Conservation (phyloP, 352 stramenopile species). For the Globisporangium nunn region DNA sequence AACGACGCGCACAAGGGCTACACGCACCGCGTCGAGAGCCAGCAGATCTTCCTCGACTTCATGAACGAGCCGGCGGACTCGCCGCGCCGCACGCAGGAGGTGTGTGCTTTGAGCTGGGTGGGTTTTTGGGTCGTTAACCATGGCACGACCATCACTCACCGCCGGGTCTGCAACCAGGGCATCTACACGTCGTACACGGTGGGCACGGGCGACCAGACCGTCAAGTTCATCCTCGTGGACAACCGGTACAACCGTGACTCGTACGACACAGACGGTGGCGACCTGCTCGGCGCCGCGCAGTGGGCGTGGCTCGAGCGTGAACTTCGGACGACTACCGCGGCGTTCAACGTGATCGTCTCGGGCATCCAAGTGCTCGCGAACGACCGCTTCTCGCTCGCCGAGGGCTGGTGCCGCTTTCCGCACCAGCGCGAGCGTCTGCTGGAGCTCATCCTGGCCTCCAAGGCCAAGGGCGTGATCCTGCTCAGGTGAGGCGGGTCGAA, state of each 20-base stretch:
- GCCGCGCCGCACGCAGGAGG: slow-evolving; percentile 65
- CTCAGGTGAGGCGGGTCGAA: slow-evolving; percentile 26
- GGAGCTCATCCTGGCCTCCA: slow-evolving; percentile 74
- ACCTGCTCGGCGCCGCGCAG: slow-evolving; percentile 71
- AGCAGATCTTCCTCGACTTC: slow-evolving; percentile 84
- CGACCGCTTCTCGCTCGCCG: slow-evolving; percentile 75
- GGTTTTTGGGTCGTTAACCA: no score
- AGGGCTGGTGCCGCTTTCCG: slow-evolving; percentile 89
- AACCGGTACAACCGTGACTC: slow-evolving; percentile 81
- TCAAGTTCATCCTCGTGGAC: slow-evolving; percentile 88
- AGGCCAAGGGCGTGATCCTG: slow-evolving; percentile 83
- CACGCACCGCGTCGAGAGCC: slow-evolving; percentile 62
- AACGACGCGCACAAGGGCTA: slow-evolving; percentile 83
- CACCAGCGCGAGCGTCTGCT: slow-evolving; percentile 75
- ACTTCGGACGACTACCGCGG: slow-evolving; percentile 65
- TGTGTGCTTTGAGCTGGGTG: slow-evolving; percentile 6
- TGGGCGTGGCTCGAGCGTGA: slow-evolving; percentile 85
- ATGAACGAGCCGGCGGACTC: slow-evolving; percentile 71
- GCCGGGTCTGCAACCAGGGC: slow-evolving; percentile 23
- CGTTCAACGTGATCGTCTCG: slow-evolving; percentile 92
- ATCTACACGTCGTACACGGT: slow-evolving; percentile 85
- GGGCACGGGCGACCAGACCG: slow-evolving; percentile 44
- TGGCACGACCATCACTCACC: background rate
- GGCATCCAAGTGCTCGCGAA: slow-evolving; percentile 85
- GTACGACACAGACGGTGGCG: slow-evolving; percentile 50